Conservation (phyloP, 78 protist species). For the Carpediemonas membranifera region DNA sequence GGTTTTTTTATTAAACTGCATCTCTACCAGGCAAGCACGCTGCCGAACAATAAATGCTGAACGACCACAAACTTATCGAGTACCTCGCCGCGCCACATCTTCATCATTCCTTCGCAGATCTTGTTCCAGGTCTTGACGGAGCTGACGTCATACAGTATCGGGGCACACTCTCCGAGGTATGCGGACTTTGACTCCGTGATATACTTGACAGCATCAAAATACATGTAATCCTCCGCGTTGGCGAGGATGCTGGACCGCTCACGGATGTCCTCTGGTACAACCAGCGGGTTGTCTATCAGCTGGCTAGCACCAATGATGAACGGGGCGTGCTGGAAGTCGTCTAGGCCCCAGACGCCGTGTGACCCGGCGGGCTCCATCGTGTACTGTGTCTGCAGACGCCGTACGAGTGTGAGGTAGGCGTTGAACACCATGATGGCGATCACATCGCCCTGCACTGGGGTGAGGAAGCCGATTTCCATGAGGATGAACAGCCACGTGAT, state of each 20-base stretch:
- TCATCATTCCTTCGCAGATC: not conserved
- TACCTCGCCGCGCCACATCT: conserved; percentile 25
- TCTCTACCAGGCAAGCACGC: too few relatives aligned
- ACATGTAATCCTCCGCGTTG: conserved; percentile 39
- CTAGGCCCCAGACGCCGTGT: conserved; percentile 20
- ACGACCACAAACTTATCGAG: conserved; percentile 20
- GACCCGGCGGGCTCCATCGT: not conserved
- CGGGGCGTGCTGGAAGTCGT: conserved; percentile 22
- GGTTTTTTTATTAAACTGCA: too few relatives aligned
- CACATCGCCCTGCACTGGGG: not conserved
- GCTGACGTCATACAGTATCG: conserved; percentile 52
- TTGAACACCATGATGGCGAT: not conserved
- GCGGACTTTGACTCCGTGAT: conserved; percentile 51
- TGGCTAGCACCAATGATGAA: conserved; percentile 19
- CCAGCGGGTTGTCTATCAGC: not conserved
- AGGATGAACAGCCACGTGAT: not conserved
- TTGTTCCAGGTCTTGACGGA: conserved; percentile 19
- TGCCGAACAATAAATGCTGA: conserved; percentile 23
- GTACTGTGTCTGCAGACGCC: not conserved
- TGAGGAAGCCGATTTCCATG: not conserved
- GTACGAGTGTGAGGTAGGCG: not conserved
- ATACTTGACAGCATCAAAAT: conserved; percentile 43
- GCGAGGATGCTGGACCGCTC: conserved; percentile 2
- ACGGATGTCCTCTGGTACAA: conserved; percentile 33
- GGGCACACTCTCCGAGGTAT: conserved; percentile 61